These are phyloP conservation scores for Leishmania aethiopica DNA, from an alignment of 208 protist species.

Conservation along the genomic window DNA sequence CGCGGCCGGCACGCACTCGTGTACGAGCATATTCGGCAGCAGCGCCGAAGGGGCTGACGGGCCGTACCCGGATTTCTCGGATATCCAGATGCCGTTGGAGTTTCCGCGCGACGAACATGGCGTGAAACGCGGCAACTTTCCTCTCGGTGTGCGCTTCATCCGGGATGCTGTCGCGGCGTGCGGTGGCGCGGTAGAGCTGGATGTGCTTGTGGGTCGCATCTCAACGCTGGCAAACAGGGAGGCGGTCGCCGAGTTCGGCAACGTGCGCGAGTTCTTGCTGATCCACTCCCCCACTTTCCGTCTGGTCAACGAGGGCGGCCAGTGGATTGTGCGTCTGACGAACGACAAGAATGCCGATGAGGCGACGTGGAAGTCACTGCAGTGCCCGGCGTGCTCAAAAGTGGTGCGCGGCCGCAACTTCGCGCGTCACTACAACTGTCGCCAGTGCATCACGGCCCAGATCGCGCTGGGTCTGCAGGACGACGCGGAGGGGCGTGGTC, in stretches of 20 bases:
- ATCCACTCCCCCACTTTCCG: slow-evolving; percentile 91
- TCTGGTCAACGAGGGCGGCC: slow-evolving; percentile 62
- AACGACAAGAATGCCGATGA: slow-evolving; percentile 39
- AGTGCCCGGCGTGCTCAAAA: slow-evolving; percentile 86
- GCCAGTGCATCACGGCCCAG: slow-evolving; percentile 84
- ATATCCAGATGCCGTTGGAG: slow-evolving; percentile 87
- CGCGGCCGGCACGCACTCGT: slow-evolving; percentile 12
- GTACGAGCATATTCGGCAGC: not conserved
- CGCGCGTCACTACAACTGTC: slow-evolving; percentile 82
- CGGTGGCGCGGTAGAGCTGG: slow-evolving; percentile 88
- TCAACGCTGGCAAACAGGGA: slow-evolving; percentile 76
- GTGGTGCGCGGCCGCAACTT: slow-evolving; percentile 86
- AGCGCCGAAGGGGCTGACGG: not conserved
- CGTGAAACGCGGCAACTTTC: slow-evolving; percentile 89
- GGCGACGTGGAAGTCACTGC: slow-evolving; percentile 80
- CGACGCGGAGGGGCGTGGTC: slow-evolving; percentile 57
- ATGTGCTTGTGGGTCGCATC: slow-evolving; percentile 86
- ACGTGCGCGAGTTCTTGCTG: slow-evolving; percentile 89
- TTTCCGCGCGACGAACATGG: slow-evolving; percentile 92
- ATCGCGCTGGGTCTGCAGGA: slow-evolving; percentile 85
- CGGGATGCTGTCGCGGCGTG: slow-evolving; percentile 80
- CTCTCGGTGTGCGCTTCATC: slow-evolving; percentile 90
- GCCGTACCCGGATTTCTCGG: slow-evolving; percentile 63
- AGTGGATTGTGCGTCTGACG: slow-evolving; percentile 82
- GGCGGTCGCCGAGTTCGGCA: slow-evolving; percentile 80